Base-by-base conservation (phyloP, 805 yeast genomes). In the Wickerhamiella brachini region DNA sequence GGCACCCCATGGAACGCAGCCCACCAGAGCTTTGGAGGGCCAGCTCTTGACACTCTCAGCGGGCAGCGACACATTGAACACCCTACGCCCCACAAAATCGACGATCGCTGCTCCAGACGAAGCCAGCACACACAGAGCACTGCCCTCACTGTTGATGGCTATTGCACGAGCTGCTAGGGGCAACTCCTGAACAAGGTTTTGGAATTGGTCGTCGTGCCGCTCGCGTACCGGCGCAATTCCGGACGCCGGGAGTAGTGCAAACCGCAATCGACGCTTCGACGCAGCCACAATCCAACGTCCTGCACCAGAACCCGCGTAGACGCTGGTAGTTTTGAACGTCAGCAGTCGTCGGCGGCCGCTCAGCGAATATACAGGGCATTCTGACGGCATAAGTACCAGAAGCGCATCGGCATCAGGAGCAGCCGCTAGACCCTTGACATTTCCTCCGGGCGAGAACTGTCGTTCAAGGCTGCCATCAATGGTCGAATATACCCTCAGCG, bases 261-360 rank as follows among this genome's bases (percentile, higher is more conserved):
- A 45, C 21, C 47, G 47, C 10, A 45, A n/a, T 3, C 39, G 22
- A 4, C 47, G 47, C n/a, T 45, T 45, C 12, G 47, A 45, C 8
- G 47, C 47, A 5, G 29, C 47, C n/a, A 29, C 47, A 5, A 45
- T n/a, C 29, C 31, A 45, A 22, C 31, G 37, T 7, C 47, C 47
- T 15, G 47, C 47, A 4, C 29, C 47, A 3, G 47, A 22, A 12
- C 21, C 39, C 39, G 47, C 13, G 13, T 26, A 13, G 6, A 23
- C 47, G n/a, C 39, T 29, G 39, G 47, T 45, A 4, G 47, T 29
- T 17, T 26, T 26, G 23, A 45, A 45, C 6, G 24, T 41, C 24
- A 41, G n/a, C 20, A 37, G 13, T 7, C 20, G 17, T 9, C 41
- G 41, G 15, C 41, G 41, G 41, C 41, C 41, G 20, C 20, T n/a